phyloP scores from a whole-genome alignment of 352 stramenopile genomes.

The Globisporangium parvum region DNA sequence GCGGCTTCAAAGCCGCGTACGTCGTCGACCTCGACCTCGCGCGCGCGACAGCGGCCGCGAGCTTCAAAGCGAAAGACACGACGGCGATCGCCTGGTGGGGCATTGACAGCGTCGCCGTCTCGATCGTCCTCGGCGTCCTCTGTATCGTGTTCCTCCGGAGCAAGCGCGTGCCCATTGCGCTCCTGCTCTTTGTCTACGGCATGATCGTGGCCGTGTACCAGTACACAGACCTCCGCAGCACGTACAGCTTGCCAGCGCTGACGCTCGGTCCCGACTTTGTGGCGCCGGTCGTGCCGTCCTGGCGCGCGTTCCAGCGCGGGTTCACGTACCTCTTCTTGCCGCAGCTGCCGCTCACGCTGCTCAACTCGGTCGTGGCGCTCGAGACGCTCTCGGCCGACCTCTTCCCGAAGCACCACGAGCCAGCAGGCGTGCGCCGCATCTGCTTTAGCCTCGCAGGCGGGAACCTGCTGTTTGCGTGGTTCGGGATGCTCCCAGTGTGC shows the following conservation, averaged over 20 bases:
- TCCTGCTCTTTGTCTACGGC: conserved; percentile 71
- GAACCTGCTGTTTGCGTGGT: conserved; percentile 86
- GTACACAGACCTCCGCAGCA: conserved; percentile 35
- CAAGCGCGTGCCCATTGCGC: conserved; percentile 49
- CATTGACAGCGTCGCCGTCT: conserved; percentile 61
- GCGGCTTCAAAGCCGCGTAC: conserved; percentile 73
- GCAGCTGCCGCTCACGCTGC: conserved; percentile 88
- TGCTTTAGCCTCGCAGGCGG: conserved; percentile 62
- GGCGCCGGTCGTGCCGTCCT: conserved; percentile 43
- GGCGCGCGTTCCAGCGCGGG: conserved; percentile 50
- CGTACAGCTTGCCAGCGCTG: conserved; percentile 51
- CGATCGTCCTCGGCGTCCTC: conserved; percentile 58
- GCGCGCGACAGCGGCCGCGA: conserved; percentile 10
- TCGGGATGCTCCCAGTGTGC: conserved; percentile 91
- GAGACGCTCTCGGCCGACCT: conserved; percentile 84
- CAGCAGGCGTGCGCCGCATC: conserved; percentile 52
- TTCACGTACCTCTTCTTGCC: conserved; percentile 88
- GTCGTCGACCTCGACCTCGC: conserved; percentile 32
- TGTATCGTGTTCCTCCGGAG: conserved; percentile 68
- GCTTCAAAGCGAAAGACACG: conserved; percentile 23
- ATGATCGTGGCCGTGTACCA: conserved; percentile 56
- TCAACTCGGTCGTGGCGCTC: conserved; percentile 92
- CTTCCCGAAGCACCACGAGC: conserved; percentile 76
- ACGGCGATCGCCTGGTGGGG: conserved; percentile 46
- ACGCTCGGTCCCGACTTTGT: conserved; percentile 52